phyloP scores from a whole-genome alignment of 2,329 filamentous ascomycete genomes.

The Stemphylium beticola region DNA sequence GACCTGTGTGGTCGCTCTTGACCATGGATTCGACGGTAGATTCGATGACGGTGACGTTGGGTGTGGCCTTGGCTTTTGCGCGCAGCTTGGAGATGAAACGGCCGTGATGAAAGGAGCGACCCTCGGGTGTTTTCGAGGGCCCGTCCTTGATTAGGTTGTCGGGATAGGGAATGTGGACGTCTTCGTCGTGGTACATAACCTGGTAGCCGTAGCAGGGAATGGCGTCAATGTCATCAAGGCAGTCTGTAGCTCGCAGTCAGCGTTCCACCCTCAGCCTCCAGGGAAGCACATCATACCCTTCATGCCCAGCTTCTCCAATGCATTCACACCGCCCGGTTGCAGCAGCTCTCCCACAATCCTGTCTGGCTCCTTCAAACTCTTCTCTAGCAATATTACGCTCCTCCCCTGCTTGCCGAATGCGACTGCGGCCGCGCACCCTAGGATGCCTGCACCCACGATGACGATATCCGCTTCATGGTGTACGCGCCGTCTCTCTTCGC shows the following conservation, averaged over 20 bases:
- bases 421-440: slow-evolving; percentile 85
- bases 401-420: slow-evolving; percentile 87
- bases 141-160: slow-evolving; percentile 56
- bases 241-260: slow-evolving; percentile 57
- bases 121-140: slow-evolving; percentile 61
- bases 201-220: slow-evolving; percentile 85
- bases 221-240: slow-evolving; percentile 87
- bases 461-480: slow-evolving; percentile 80
- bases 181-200: slow-evolving; percentile 78
- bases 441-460: slow-evolving; percentile 87
- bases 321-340: slow-evolving; percentile 86
- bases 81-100: slow-evolving; percentile 87
- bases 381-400: slow-evolving; percentile 88
- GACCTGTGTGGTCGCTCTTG: slow-evolving; percentile 68
- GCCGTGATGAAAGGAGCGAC: slow-evolving; percentile 90
- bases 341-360: slow-evolving; percentile 95
- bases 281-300: slow-evolving; percentile 39
- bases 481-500: slow-evolving; percentile 56
- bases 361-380: slow-evolving; percentile 88
- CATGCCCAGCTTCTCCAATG: slow-evolving; percentile 81
- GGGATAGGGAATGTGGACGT: slow-evolving; percentile 81
- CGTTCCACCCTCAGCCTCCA: background rate
- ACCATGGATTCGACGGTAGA: slow-evolving; percentile 82
- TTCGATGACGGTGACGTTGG: slow-evolving; percentile 90
- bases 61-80: slow-evolving; percentile 72